phyloP scores from a whole-genome alignment of 805 yeast species.

The Candida piceae region DNA sequence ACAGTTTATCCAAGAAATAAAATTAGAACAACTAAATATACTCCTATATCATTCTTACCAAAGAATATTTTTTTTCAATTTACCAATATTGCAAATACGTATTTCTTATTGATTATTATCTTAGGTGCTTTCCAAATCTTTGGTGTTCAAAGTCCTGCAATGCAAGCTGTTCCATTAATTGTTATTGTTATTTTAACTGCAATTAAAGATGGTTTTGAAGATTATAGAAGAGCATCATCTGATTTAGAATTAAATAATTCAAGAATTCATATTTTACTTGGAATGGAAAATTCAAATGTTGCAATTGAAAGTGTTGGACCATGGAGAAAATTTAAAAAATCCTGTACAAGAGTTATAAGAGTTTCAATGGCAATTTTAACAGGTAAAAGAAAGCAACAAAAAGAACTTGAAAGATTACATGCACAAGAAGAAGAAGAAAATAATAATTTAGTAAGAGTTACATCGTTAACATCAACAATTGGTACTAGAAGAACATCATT shows the following conservation, averaged over 20 bases:
- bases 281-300: conserved; percentile 56
- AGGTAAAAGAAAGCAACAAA: conserved; percentile 8
- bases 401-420: neutral
- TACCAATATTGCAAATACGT: conserved; percentile 54
- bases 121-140: conserved; percentile 62
- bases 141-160: conserved; percentile 68
- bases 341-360: conserved; percentile 30
- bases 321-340: conserved; percentile 70
- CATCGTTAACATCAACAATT: conserved; percentile 12
- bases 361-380: conserved; percentile 2
- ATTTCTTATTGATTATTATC: conserved; percentile 50
- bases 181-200: conserved; percentile 75
- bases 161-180: conserved; percentile 76
- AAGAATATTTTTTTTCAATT: conserved; percentile 52
- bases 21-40: conserved; percentile 59
- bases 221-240: conserved; percentile 56
- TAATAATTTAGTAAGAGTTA: conserved; percentile 9
- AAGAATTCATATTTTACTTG: conserved; percentile 50
- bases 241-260: conserved; percentile 69
- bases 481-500: conserved; percentile 3
- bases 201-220: conserved; percentile 73
- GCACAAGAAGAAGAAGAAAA: conserved; percentile 1
- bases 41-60: conserved; percentile 53
- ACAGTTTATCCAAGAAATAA: conserved; percentile 47
- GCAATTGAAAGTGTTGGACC: conserved; percentile 45